Evolutionary conservation across 129 eudicot genomes (phyloP).

Genomic region (Centella asiatica): DNA sequence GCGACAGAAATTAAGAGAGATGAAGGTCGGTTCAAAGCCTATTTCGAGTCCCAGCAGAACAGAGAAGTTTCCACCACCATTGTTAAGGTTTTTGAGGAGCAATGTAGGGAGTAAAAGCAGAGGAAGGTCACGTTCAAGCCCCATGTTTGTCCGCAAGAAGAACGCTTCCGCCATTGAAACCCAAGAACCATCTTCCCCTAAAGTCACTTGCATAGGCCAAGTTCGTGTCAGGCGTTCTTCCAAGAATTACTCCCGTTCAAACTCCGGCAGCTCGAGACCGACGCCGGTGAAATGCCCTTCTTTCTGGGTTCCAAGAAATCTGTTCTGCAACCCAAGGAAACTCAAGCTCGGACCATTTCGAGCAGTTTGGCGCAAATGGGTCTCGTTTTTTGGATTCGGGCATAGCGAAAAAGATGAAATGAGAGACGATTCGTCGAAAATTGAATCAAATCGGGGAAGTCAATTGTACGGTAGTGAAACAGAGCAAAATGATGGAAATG

Average conservation of each 20-base stretch:
- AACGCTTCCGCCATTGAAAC: constrained; percentile 12
- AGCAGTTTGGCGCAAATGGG: constrained; percentile 26
- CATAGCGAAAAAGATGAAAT: neutral
- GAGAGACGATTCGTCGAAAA: neutral
- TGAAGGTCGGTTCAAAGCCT: constrained; percentile 39
- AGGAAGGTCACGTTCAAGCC: constrained; percentile 46
- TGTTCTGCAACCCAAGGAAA: constrained; percentile 1
- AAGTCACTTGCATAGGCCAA: constrained; percentile 93
- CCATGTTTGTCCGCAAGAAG: constrained; percentile 30
- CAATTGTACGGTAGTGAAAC: neutral
- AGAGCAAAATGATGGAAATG: neutral
- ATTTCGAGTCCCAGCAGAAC: constrained; percentile 52
- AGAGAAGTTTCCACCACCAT: constrained; percentile 62
- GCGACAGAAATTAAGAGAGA: constrained; percentile 8
- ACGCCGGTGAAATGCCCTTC: constrained; percentile 9
- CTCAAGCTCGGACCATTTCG: constrained; percentile 17
- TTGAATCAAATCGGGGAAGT: neutral
- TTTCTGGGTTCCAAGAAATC: constrained; percentile 11
- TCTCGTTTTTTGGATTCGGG: neutral
- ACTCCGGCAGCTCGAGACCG: neutral
- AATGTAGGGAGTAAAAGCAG: constrained; percentile 39
- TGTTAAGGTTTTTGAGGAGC: constrained; percentile 53
- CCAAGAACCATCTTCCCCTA: constrained; percentile 79
- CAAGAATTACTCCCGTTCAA: constrained; percentile 8
- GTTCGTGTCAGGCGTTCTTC: constrained; percentile 48